These are phyloP conservation scores for Cladosporium sp. DNA, from an alignment of 2,329 filamentous ascomycete genomes.

Conservation along the genomic window DNA sequence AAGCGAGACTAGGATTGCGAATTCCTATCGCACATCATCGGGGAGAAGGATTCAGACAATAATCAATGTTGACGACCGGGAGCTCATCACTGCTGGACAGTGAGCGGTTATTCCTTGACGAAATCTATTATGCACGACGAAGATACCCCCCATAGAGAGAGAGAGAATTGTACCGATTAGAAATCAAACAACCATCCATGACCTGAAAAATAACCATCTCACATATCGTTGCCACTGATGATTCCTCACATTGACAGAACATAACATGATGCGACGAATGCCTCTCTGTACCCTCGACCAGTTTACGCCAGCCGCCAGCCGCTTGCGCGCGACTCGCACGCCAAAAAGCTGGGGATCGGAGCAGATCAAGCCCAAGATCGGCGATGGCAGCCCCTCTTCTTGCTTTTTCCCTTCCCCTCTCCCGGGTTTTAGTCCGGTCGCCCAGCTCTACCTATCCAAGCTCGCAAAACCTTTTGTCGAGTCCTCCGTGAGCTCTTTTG, in stretches of 20 bases:
- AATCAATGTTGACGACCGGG: neutral
- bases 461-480: no score
- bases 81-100: constrained; percentile 3
- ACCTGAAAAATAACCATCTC: neutral
- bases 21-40: neutral
- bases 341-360: neutral
- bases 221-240: neutral
- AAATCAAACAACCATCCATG: neutral
- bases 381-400: neutral
- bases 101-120: neutral
- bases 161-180: no score
- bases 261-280: no score
- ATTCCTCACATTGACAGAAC: no score
- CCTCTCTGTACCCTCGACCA: neutral
- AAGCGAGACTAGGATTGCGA: no score
- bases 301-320: no score
- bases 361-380: neutral
- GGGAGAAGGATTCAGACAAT: neutral
- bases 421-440: no score
- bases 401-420: no score
- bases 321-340: neutral
- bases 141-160: constrained; percentile 2
- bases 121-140: constrained; percentile 2
- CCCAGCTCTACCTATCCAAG: no score
- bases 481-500: no score